A percentile compares a stretch with the other conserved stretches of the same genome.
These are phyloP conservation scores for Zygosaccharomyces bisporus DNA, from an alignment of 805 yeast species.

Conservation along the genomic window DNA sequence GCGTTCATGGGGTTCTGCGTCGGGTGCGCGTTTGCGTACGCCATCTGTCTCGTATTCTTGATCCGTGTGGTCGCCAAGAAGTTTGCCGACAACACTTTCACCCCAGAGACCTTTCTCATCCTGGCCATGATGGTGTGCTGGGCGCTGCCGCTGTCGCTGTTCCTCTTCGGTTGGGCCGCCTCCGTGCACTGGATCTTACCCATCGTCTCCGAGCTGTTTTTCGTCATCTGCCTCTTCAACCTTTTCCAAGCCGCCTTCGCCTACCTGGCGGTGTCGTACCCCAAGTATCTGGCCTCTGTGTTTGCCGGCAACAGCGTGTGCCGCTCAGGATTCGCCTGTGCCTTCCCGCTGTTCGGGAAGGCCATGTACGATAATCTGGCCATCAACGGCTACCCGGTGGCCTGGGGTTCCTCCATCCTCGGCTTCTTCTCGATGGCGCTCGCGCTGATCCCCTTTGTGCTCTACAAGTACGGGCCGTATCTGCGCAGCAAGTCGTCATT, in stretches of 20 bases:
- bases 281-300: constrained; percentile 51
- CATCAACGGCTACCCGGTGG: constrained; percentile 51
- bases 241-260: constrained; percentile 51
- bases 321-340: constrained; percentile 51
- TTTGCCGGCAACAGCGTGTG: constrained; percentile 54
- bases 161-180: constrained; percentile 50
- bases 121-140: constrained; percentile 41
- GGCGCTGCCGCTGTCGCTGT: constrained; percentile 42
- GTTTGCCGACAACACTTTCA: constrained; percentile 29
- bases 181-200: constrained; percentile 50
- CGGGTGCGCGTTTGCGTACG: constrained; percentile 44
- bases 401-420: constrained; percentile 52
- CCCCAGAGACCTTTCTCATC: constrained; percentile 44
- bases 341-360: constrained; percentile 61
- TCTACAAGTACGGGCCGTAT: constrained; percentile 44
- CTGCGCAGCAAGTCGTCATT: constrained; percentile 44
- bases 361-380: constrained; percentile 54
- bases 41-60: constrained; percentile 28
- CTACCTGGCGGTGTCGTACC: constrained; percentile 48
- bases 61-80: constrained; percentile 29
- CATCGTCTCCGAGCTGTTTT: constrained; percentile 42
- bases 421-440: constrained; percentile 45
- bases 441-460: constrained; percentile 46
- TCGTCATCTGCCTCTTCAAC: constrained; percentile 40
- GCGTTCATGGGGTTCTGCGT: constrained; percentile 46